Evolutionary conservation across 148 eudicot species (phyloP), one percentile per base, ranked within the genome.

Genomic region (Persicaria tinctoria): DNA sequence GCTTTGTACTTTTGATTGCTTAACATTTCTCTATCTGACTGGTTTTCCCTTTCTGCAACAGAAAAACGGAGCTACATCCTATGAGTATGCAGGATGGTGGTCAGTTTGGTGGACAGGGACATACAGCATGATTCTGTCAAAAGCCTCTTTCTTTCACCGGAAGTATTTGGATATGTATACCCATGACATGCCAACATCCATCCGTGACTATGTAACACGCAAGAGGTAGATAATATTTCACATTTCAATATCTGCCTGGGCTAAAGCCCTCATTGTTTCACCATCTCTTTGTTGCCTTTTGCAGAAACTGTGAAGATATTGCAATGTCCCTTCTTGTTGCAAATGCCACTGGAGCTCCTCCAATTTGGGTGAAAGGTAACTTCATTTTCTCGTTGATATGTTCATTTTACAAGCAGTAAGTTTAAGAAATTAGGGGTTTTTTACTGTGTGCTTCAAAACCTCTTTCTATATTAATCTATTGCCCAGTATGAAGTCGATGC

Each of bases 61-160:
- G 70, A 32, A 38, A 66, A 32, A 66, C 38, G 70, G 70, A 66
- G 70, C 47, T 66, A 32, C 70, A 14, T 66, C 70, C 41, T 93
- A 83, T 60, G 75, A 54, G 47, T 93, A 93, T 81, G 92, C 93
- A 56, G 98, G 98, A 70, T 93, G 98, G 98, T 91, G 97, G 98
- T 91, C 98, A 76, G 94, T 93, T 78, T 93, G 98, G 98, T 93
- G 98, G 98, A 89, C 78, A 32, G 98, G 98, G 70, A 85, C 89
- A 44, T 93, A 91, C 69, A 91, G 97, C 76, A 89, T 93, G 93
- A 87, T 93, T 57, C 91, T 93, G 38, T 91, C 94, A 2, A 93
- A 93, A 84, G 98, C 98, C 62, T 89, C 98, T 7, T 93, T 93
- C 75, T 89, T 93, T 82, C 98, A 93, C 79, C 89, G 85, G 76